phyloP scores from a whole-genome alignment of 192 early-diverging fungal species.

The Pilobolus umbonatus region DNA sequence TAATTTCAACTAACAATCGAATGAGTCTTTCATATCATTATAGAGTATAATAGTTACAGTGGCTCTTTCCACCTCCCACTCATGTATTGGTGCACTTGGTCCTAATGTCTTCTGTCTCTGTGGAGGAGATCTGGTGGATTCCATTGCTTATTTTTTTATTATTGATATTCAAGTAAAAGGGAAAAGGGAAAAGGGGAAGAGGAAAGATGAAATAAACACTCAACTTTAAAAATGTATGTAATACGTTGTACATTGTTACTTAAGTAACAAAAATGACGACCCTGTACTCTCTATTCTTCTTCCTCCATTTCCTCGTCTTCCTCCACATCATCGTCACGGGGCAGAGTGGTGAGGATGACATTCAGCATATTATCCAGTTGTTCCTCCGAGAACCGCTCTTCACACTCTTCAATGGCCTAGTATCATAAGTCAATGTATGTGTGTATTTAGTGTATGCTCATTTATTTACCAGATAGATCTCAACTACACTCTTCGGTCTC shows the following conservation, averaged over 20 bases:
- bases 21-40: not conserved
- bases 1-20: not conserved
- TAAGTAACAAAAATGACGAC: not conserved
- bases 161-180: not conserved
- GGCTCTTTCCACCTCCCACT: constrained; percentile 21
- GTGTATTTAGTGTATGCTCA: not conserved
- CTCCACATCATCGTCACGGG: constrained; percentile 42
- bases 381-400: constrained; percentile 54
- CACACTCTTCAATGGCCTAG: constrained; percentile 68
- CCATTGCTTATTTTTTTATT: constrained; percentile 2
- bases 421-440: too few species aligned
- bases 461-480: constrained; percentile 57
- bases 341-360: constrained; percentile 44
- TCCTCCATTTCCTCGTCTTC: constrained; percentile 26
- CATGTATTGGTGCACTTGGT: constrained; percentile 9
- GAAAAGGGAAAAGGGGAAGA: not conserved
- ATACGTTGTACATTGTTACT: not conserved
- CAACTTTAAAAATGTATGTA: not conserved
- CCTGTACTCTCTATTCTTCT: constrained; percentile 1
- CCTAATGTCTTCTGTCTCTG: constrained; percentile 10
- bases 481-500: constrained; percentile 58
- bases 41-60: constrained; percentile 10
- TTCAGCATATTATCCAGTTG: constrained; percentile 48
- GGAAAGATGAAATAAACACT: not conserved
- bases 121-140: not conserved